Evolutionary conservation across 148 eudicot genomes (phyloP).

Genomic region (Spergularia bocconei): DNA sequence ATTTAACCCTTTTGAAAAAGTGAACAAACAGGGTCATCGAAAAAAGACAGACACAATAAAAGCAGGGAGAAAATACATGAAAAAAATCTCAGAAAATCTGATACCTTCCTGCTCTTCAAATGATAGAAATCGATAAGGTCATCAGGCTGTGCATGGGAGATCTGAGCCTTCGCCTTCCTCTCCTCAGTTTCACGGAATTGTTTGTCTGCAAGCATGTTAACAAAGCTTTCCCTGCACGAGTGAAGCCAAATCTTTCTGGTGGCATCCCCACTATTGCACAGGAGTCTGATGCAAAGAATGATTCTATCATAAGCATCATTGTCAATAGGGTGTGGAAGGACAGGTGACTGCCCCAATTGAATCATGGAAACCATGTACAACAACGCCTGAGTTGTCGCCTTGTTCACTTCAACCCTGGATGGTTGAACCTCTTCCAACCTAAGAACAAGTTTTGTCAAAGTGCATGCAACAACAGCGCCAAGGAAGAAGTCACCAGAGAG

Average conservation of each 20-base stretch:
- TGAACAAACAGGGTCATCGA: neutral
- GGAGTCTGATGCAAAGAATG: slow-evolving; percentile 74
- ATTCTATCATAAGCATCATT: slow-evolving; percentile 85
- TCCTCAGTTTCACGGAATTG: slow-evolving; percentile 91
- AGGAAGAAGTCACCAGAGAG: slow-evolving; percentile 90
- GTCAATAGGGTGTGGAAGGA: slow-evolving; percentile 91
- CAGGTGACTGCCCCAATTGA: slow-evolving; percentile 82
- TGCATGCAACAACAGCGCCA: slow-evolving; percentile 86
- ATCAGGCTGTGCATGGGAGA: slow-evolving; percentile 86
- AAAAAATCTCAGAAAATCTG: neutral
- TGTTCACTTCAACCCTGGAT: slow-evolving; percentile 79
- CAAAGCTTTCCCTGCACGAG: slow-evolving; percentile 87
- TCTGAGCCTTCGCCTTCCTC: slow-evolving; percentile 82
- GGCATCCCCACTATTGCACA: slow-evolving; percentile 65
- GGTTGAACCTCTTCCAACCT: slow-evolving; percentile 94
- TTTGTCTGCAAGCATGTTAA: slow-evolving; percentile 90
- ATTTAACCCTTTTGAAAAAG: neutral
- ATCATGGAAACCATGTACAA: slow-evolving; percentile 78
- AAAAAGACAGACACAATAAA: neutral
- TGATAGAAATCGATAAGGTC: slow-evolving; percentile 97
- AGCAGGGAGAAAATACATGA: neutral
- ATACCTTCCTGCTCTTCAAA: slow-evolving; percentile 90
- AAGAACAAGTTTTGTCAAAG: slow-evolving; percentile 72
- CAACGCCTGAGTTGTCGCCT: slow-evolving; percentile 51
- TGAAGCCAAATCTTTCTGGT: slow-evolving; percentile 83